phyloP scores from a whole-genome alignment of 768 basidiomycete genomes.

The Punctularia strigosozonata region DNA sequence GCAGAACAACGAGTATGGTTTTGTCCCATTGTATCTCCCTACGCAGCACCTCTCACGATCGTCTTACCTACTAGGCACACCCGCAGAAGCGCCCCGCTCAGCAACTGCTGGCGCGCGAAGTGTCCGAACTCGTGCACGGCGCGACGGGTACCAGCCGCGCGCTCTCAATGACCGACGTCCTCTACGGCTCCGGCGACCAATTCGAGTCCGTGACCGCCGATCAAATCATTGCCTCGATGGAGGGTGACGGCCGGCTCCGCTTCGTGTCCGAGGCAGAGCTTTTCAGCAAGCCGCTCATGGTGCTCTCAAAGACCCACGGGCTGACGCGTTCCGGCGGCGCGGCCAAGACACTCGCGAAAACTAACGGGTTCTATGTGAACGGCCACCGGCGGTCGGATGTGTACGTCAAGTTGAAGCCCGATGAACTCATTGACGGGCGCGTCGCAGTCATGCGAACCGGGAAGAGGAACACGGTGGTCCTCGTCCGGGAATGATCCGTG shows the following conservation, averaged over 20 bases:
- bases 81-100: conserved; percentile 37
- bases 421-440: conserved; percentile 46
- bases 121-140: conserved; percentile 49
- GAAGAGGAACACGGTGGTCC: conserved; percentile 55
- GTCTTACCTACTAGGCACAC: conserved; percentile 11
- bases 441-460: conserved; percentile 63
- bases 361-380: conserved; percentile 68
- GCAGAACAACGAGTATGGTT: conserved; percentile 46
- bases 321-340: conserved; percentile 57
- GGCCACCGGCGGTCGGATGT: conserved; percentile 41
- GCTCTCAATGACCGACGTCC: conserved; percentile 28
- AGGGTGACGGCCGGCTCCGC: conserved; percentile 54
- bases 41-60: conserved; percentile 2
- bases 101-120: conserved; percentile 39
- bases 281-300: conserved; percentile 39
- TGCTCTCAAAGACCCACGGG: conserved; percentile 46
- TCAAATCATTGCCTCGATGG: conserved; percentile 49
- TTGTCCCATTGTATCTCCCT: neutral
- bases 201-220: conserved; percentile 41
- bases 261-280: conserved; percentile 39
- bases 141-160: conserved; percentile 31
- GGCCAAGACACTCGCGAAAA: conserved; percentile 46
- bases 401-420: conserved; percentile 25
- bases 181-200: conserved; percentile 29
- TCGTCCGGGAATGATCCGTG: conserved; percentile 35